Percentiles rank a stretch among this genome's conserved stretches.
phyloP scores from a whole-genome alignment of 495 filamentous ascomycete genomes.

The Xylaria flabelliformis region DNA sequence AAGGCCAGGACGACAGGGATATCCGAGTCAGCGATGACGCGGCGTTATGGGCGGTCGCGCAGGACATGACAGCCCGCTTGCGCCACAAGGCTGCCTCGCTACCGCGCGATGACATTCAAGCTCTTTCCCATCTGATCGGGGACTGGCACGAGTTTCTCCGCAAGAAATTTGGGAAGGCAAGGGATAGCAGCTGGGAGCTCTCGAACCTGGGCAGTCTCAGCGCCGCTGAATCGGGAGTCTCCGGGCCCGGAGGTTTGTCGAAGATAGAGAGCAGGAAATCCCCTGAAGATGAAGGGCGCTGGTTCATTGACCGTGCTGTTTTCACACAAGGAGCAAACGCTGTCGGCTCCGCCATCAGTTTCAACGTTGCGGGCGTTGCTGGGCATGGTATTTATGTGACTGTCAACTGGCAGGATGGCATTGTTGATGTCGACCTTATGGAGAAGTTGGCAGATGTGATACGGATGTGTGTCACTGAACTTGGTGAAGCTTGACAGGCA shows the following conservation, averaged over 20 bases:
- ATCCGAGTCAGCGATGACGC: constrained; percentile 12
- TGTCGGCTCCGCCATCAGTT: constrained; percentile 35
- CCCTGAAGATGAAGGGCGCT: constrained; percentile 2
- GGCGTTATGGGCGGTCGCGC: constrained; percentile 23
- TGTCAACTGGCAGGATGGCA: constrained; percentile 40
- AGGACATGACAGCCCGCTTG: constrained; percentile 19
- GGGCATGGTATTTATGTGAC: constrained; percentile 32
- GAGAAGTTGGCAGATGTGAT: constrained; percentile 36
- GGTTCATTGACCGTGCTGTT: constrained; percentile 39
- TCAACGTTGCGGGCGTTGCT: constrained; percentile 41
- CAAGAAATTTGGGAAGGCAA: constrained; percentile 34
- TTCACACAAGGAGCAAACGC: constrained; percentile 42
- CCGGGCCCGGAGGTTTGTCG: not conserved
- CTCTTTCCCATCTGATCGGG: constrained; percentile 34
- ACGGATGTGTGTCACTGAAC: constrained; percentile 28
- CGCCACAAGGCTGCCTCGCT: constrained; percentile 23
- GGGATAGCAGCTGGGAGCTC: constrained; percentile 37
- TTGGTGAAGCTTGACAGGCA: constrained; percentile 10
- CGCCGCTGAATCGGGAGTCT: not conserved
- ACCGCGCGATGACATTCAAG: constrained; percentile 42
- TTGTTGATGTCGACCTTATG: constrained; percentile 33
- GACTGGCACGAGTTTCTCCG: constrained; percentile 42
- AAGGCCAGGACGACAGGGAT: not conserved
- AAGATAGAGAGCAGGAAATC: not conserved
- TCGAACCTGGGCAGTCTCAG: constrained; percentile 39